A percentile compares a stretch with the other conserved stretches of the same genome.
These are phyloP conservation scores for Kluyveromyces siamensis DNA, from an alignment of 805 yeast species.

Conservation along the genomic window DNA sequence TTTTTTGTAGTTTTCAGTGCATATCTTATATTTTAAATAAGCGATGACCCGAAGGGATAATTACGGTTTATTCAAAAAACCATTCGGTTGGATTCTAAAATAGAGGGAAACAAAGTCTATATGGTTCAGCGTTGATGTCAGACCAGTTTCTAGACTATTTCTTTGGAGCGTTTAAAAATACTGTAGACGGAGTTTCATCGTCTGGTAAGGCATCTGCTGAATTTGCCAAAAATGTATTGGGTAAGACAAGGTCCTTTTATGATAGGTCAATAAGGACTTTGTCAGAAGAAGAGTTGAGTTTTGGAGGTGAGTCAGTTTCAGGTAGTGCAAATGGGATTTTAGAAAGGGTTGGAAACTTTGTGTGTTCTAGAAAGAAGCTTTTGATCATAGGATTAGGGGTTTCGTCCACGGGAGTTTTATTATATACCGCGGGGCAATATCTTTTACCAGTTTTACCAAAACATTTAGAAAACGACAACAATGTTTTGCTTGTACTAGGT, in stretches of 20 bases:
- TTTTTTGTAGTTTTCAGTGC: no score
- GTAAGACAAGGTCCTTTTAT: constrained; percentile 1
- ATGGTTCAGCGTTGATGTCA: neutral
- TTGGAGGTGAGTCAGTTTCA: neutral
- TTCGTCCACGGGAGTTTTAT: constrained; percentile 10
- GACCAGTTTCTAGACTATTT: constrained; percentile 1
- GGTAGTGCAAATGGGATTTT: neutral
- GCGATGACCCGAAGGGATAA: no score
- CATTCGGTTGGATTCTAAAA: no score
- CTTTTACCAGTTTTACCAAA: constrained; percentile 5
- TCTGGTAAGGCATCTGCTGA: constrained; percentile 1
- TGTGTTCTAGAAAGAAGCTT: neutral
- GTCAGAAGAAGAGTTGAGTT: neutral
- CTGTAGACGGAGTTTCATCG: neutral
- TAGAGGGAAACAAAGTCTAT: neutral
- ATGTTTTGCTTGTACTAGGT: constrained; percentile 21
- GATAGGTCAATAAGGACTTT: neutral
- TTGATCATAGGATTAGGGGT: constrained; percentile 9
- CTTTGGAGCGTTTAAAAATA: constrained; percentile 1
- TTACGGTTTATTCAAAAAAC: no score
- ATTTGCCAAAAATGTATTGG: neutral
- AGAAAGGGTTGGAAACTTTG: neutral
- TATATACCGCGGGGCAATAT: constrained; percentile 9
- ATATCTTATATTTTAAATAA: no score
- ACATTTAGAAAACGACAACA: constrained; percentile 6